Evolutionary conservation across 2,329 filamentous ascomycete genomes (phyloP), one percentile per base, ranked within the genome.

Genomic region (Beauveria caledonica): DNA sequence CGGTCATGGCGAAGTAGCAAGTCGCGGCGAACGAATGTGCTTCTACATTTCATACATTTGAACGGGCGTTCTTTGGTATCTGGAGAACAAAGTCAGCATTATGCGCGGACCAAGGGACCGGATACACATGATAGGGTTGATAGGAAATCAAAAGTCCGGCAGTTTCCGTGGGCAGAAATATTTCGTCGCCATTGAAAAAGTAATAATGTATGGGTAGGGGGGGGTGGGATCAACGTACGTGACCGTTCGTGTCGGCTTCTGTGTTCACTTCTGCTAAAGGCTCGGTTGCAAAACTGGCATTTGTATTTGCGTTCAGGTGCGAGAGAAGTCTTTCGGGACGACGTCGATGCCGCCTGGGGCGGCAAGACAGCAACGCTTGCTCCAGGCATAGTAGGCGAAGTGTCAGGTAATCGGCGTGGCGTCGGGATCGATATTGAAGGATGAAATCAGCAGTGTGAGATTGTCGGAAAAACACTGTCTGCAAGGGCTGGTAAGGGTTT

Each of bases 51-150:
- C 80, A 91, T 83, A 77, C 94, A 99, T 76, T 97, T 97, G 83
- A 99, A 99, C 42, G 94, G 94, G 64, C 94, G 88, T 77, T 97
- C 94, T 78, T 99, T 99, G 65, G 94, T 99, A 76, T 97, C 93
- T 97, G 75, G 63, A 61, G 5, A 53, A 44, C 63, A 60, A 23
- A 21, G 58, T 60, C 19, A 60, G 58, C 27, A 36, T 50, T 2
- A 40, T 25, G 9, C 9, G 36, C 23, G 21, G 10, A 19, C 27
- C n/a, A 23, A 11, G 19, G 19, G 21, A n/a, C 7, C 6, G n/a
- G 27, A 13, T 15, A 15, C 11, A 5, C 3, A 21, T 4, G 11
- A 13, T 9, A 8, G 27, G 8, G 10, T 56, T 46, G 53, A 11
- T 8, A 3, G 29, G 5, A 27, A 8, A 21, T 7, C 25, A 13